These are phyloP conservation scores for Bipolaris cookei DNA, from an alignment of 2,329 filamentous ascomycete species.

Conservation along the genomic window DNA sequence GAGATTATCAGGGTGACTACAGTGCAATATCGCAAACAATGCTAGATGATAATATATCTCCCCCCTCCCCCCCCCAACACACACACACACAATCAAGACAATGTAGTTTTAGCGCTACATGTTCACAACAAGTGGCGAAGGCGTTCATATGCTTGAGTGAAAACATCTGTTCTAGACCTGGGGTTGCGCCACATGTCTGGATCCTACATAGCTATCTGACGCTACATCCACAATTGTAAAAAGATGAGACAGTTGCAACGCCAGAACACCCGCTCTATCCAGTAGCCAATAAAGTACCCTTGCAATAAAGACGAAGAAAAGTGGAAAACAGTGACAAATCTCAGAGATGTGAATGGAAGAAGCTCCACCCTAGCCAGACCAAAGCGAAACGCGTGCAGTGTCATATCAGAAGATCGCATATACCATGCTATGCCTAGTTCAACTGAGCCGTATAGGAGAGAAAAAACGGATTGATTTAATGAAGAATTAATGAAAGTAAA, in stretches of 20 bases:
- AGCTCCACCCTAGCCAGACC: background rate
- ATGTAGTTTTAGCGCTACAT: background rate
- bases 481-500: conserved; percentile 35
- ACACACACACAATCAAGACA: background rate
- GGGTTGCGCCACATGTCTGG: too few relatives aligned
- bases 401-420: conserved; percentile 1
- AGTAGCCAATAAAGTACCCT: background rate
- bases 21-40: background rate
- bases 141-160: background rate
- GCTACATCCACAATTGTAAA: background rate
- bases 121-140: background rate
- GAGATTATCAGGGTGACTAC: background rate
- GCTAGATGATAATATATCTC: background rate
- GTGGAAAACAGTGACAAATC: background rate
- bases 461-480: conserved; percentile 11
- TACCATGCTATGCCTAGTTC: conserved; percentile 3
- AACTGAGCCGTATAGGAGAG: background rate
- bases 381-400: conserved; percentile 8
- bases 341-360: background rate
- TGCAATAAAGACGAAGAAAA: background rate
- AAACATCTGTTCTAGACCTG: background rate
- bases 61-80: too few relatives aligned
- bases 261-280: background rate
- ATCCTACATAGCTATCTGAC: background rate
- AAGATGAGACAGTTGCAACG: background rate